Conservation (phyloP, 495 filamentous ascomycete species). For the Neurospora sp. region DNA sequence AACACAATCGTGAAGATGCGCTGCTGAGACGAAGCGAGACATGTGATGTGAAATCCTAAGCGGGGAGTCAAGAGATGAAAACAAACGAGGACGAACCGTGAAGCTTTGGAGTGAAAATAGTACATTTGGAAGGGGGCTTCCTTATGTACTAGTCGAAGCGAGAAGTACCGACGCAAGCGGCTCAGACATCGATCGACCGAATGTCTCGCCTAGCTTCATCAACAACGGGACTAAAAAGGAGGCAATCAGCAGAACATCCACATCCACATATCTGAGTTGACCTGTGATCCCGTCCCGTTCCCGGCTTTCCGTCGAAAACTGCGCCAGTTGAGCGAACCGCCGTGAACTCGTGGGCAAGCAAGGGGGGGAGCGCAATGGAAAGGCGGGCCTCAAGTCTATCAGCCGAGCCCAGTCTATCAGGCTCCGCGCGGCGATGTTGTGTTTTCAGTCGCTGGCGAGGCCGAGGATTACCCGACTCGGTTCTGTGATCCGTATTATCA, state of each 20-base stretch:
- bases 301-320: background rate
- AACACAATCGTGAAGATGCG: background rate
- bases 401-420: background rate
- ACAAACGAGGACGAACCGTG: background rate
- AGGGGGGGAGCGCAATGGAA: background rate
- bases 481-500: background rate
- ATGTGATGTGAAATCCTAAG: background rate
- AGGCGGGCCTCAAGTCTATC: background rate
- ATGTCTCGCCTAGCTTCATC: background rate
- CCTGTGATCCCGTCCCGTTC: no score
- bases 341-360: background rate
- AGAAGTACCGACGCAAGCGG: background rate
- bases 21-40: background rate
- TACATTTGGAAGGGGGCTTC: background rate
- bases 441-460: background rate
- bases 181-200: background rate
- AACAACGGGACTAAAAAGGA: background rate
- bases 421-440: background rate
- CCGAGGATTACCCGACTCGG: background rate
- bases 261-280: background rate
- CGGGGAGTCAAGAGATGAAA: background rate
- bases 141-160: background rate
- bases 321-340: background rate
- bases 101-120: background rate
- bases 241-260: background rate